Evolutionary conservation across 345 rosid genomes (phyloP), one percentile per base, ranked within the genome.

Genomic region (Arabidopsis arenosa): DNA sequence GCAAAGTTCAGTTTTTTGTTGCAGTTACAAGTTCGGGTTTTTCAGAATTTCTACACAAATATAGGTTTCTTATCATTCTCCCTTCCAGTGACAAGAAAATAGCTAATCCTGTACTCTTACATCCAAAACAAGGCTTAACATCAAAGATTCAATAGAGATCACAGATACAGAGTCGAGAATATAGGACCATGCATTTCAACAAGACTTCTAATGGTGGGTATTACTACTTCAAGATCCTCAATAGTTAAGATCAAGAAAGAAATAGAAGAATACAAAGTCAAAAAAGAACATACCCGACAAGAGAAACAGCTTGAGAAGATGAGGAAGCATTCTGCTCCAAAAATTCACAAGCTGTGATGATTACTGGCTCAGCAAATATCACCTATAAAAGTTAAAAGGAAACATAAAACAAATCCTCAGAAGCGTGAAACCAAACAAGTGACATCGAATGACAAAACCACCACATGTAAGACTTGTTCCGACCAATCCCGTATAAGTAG

Each of bases 291-390:
- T 86, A 95, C 99, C 99, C 99, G 35, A 88, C 85, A 73, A 95
- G 86, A 4, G 92, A 77, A 54, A 88, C 89, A 10, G 89, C 87
- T 80, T 94, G 98, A 40, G 93, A 88, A 13, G 90, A 79, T 1
- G 98, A 94, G 12, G 96, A 70, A 5, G 91, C 93, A 60, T 88
- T 92, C 87, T 87, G 98, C 77, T 94, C 98, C 43, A 94, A 89
- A 57, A 94, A 87, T 79, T 94, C 98, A 53, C 99, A 92, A 28
- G 97, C 99, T 30, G 96, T 87, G 71, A 95, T 86, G 60, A 92
- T 89, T 30, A 95, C 85, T 52, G 97, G 96, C 80, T 95, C 99
- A n/a, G 87, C 85, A 86, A 95, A 95, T 81, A 90, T 64, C 35
- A 95, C 99, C 99, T 95, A 75, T 2, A 33, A 80, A 39, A 37